Evolutionary conservation across 129 eudicot genomes (phyloP).

Genomic region (Cynara cardunculus): DNA sequence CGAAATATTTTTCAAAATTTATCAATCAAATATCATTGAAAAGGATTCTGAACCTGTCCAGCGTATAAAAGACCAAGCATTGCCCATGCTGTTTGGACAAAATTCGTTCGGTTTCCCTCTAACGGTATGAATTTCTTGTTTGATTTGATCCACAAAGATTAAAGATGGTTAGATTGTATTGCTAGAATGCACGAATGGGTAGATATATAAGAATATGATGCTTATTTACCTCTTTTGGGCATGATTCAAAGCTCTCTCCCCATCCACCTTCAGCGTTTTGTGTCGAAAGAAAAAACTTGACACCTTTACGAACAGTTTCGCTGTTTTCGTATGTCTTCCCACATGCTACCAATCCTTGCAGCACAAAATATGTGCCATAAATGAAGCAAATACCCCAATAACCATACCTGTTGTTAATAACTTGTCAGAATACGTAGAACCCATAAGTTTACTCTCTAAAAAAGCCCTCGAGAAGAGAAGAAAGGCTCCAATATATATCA

Average conservation of each 20-base stretch:
- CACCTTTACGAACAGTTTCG: conserved; percentile 35
- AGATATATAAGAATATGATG: not conserved
- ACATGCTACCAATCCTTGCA: conserved; percentile 30
- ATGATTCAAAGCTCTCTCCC: conserved; percentile 18
- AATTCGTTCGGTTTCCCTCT: conserved; percentile 14
- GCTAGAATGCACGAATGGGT: not conserved
- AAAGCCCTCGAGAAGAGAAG: not conserved
- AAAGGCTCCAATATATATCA: not conserved
- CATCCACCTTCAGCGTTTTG: conserved; percentile 51
- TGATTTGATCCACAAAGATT: not conserved
- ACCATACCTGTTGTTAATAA: conserved; percentile 15
- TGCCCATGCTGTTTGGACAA: conserved; percentile 21
- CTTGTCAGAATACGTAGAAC: not conserved
- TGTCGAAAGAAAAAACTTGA: conserved; percentile 28
- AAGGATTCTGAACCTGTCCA: not conserved
- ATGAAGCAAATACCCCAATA: conserved; percentile 55
- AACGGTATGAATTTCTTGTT: conserved; percentile 1
- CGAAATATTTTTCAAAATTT: not conserved
- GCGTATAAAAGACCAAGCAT: conserved; percentile 12
- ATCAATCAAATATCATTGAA: not conserved
- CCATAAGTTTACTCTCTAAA: not conserved
- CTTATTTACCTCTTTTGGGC: conserved; percentile 6
- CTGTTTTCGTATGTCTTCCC: conserved; percentile 42
- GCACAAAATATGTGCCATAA: conserved; percentile 39
- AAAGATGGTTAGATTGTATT: not conserved